A percentile compares a stretch with the other conserved stretches of the same genome.
Evolutionary conservation across 129 eudicot species (phyloP).

Genomic region (Ambrosia trifida): DNA sequence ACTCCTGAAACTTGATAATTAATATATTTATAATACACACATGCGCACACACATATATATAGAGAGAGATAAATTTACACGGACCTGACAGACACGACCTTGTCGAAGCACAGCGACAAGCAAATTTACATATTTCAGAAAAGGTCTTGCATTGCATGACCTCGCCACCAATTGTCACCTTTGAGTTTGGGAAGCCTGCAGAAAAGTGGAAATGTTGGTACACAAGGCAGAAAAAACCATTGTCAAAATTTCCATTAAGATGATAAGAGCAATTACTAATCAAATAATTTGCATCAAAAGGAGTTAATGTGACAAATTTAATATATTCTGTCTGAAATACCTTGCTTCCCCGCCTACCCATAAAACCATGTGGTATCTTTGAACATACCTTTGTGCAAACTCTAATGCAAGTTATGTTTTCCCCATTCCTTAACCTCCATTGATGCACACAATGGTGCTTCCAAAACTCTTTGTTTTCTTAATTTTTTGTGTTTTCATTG

Average conservation of each 20-base stretch:
- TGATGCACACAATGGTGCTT: conserved; percentile 68
- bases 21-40: too few species aligned
- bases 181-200: conserved; percentile 59
- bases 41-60: too few species aligned
- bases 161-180: conserved; percentile 92
- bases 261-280: neutral
- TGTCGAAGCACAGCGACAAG: conserved; percentile 55
- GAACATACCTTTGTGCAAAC: conserved; percentile 70
- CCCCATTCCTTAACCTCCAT: conserved; percentile 74
- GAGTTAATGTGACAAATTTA: conserved; percentile 41
- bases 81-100: conserved; percentile 76
- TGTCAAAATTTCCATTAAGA: neutral
- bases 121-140: conserved; percentile 52
- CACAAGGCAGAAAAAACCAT: neutral
- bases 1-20: neutral
- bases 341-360: conserved; percentile 93
- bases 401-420: conserved; percentile 86
- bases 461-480: conserved; percentile 64
- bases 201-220: conserved; percentile 27
- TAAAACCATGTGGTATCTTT: conserved; percentile 85
- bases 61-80: neutral
- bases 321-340: conserved; percentile 72
- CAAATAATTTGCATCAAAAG: neutral
- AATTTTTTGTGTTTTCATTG: conserved; percentile 53
- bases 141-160: conserved; percentile 85